phyloP scores from a whole-genome alignment of 352 stramenopile species.

The Phytophthora boehmeriae region DNA sequence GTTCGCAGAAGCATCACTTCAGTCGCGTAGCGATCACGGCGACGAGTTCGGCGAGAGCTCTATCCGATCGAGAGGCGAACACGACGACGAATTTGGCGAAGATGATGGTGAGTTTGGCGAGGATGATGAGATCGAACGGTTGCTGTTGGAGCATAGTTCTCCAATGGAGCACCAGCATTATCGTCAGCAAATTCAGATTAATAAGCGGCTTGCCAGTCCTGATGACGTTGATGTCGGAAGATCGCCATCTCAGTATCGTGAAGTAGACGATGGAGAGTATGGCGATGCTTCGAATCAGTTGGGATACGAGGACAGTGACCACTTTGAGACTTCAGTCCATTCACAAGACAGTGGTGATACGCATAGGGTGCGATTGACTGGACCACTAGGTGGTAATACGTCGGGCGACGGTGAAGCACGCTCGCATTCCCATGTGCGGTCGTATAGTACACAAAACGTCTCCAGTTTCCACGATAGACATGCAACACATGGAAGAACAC shows the following conservation, averaged over 20 bases:
- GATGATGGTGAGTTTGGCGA: slow-evolving; percentile 1
- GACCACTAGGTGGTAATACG: slow-evolving; percentile 4
- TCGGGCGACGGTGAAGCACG: neutral
- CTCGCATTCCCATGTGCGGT: no score
- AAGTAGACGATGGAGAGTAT: slow-evolving; percentile 4
- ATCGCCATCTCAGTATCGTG: neutral
- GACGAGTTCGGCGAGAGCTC: slow-evolving; percentile 17
- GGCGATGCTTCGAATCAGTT: slow-evolving; percentile 7
- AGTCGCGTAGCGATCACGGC: slow-evolving; percentile 13
- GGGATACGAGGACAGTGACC: neutral
- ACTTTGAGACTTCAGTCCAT: neutral
- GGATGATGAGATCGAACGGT: neutral
- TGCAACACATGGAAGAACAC: slow-evolving; percentile 16
- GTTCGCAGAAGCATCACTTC: neutral
- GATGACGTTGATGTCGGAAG: slow-evolving; percentile 6
- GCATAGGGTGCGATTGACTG: neutral
- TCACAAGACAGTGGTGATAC: slow-evolving; percentile 2
- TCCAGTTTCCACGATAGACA: slow-evolving; percentile 25
- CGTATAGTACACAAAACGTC: no score
- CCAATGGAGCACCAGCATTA: neutral
- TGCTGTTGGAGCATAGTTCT: neutral
- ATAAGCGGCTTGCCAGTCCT: neutral
- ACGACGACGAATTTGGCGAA: neutral
- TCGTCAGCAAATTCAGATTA: neutral
- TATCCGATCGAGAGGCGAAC: neutral